Evolutionary conservation across 495 filamentous ascomycete species (phyloP).

Genomic region (Aspergillus sclerotiicarbonarius): DNA sequence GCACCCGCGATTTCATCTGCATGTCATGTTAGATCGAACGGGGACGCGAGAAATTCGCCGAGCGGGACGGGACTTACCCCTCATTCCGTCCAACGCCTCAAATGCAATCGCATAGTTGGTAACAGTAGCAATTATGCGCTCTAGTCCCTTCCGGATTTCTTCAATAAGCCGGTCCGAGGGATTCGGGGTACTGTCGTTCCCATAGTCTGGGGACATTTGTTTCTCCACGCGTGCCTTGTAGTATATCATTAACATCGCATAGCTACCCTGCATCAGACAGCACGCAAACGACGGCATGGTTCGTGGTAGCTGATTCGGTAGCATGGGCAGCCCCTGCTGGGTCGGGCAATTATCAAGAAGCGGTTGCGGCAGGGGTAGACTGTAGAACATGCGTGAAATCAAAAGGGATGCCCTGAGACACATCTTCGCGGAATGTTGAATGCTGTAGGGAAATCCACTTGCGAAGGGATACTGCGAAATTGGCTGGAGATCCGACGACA

Average conservation of each 20-base stretch:
- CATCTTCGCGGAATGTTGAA: conserved; percentile 53
- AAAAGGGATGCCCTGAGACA: conserved; percentile 51
- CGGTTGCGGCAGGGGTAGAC: conserved; percentile 50
- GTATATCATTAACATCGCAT: conserved; percentile 58
- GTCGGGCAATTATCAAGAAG: conserved; percentile 17
- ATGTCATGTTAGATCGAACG: conserved; percentile 8
- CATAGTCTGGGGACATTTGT: conserved; percentile 40
- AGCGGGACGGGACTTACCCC: conserved; percentile 44
- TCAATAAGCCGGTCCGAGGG: conserved; percentile 46
- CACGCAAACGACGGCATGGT: conserved; percentile 62
- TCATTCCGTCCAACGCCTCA: conserved; percentile 61
- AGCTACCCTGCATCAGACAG: conserved; percentile 62
- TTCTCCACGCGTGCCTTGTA: conserved; percentile 50
- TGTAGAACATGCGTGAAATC: conserved; percentile 51
- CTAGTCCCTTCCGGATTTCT: conserved; percentile 53
- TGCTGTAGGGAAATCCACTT: conserved; percentile 48
- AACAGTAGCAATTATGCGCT: conserved; percentile 48
- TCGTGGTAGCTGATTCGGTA: conserved; percentile 41
- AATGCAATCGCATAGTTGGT: conserved; percentile 58
- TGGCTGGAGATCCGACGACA: conserved; percentile 34
- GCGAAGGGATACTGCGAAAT: conserved; percentile 34
- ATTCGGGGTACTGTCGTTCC: conserved; percentile 23
- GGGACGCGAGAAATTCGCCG: not conserved
- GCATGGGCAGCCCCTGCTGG: conserved; percentile 23
- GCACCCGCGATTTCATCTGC: conserved; percentile 47